Conservation (phyloP, 1,284 basidiomycete species). For the Mrakiaceae sp. region DNA sequence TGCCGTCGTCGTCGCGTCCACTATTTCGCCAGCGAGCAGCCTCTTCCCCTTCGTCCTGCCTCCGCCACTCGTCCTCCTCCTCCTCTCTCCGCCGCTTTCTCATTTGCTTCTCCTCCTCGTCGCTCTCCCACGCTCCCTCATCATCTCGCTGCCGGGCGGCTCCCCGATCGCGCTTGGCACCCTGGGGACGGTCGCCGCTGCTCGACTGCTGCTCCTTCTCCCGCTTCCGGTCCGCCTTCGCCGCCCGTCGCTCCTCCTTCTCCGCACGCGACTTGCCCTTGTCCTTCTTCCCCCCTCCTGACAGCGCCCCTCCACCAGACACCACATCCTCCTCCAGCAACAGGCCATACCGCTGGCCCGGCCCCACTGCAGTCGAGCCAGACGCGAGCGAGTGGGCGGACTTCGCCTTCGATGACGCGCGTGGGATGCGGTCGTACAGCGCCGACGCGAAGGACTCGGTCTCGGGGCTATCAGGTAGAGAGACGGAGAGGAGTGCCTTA, state of each 20-base stretch:
- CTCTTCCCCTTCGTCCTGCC: constrained; percentile 39
- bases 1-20: constrained; percentile 33
- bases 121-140: constrained; percentile 69
- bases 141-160: constrained; percentile 20
- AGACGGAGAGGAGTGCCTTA: constrained; percentile 56
- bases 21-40: constrained; percentile 18
- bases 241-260: constrained; percentile 22
- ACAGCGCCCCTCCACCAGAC: constrained; percentile 33
- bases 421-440: constrained; percentile 64
- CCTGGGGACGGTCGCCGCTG: neutral
- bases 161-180: constrained; percentile 22
- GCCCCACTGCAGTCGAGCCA: constrained; percentile 55
- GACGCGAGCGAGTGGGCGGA: constrained; percentile 27
- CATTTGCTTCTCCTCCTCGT: constrained; percentile 62
- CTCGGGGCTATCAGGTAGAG: constrained; percentile 66
- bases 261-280: constrained; percentile 39
- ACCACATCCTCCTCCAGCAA: constrained; percentile 59
- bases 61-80: constrained; percentile 43
- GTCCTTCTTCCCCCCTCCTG: constrained; percentile 31
- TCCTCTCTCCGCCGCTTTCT: constrained; percentile 36
- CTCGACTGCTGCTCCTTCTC: constrained; percentile 42
- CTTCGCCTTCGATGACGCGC: constrained; percentile 48
- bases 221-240: constrained; percentile 49
- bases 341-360: constrained; percentile 58
- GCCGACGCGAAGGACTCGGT: constrained; percentile 67